phyloP scores from a whole-genome alignment of 805 yeast genomes.

The Yarrowia osloensis region DNA sequence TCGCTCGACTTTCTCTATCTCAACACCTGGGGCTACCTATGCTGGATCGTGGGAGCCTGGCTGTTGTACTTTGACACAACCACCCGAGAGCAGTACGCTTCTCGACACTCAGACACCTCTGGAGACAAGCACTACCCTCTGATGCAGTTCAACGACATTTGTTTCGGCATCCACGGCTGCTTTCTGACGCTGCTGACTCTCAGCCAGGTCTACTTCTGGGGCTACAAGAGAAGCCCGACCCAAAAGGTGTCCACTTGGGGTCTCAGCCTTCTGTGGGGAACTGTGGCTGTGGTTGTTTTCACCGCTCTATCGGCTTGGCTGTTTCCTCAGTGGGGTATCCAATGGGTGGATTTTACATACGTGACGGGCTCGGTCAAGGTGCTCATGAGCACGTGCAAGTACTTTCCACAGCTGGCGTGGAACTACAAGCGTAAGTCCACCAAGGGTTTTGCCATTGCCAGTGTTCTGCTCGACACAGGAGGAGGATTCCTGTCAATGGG shows the following conservation, averaged over 20 bases:
- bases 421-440: constrained; percentile 9
- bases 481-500: constrained; percentile 5
- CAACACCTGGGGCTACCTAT: constrained; percentile 43
- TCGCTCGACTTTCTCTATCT: constrained; percentile 43
- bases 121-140: constrained; percentile 42
- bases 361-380: neutral
- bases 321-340: neutral
- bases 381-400: constrained; percentile 6
- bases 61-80: constrained; percentile 41
- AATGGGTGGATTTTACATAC: neutral
- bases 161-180: constrained; percentile 47
- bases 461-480: neutral
- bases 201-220: neutral
- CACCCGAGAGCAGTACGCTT: constrained; percentile 44
- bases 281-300: neutral
- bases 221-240: neutral
- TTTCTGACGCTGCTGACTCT: constrained; percentile 1
- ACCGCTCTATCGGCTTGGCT: neutral
- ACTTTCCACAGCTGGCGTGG: constrained; percentile 4
- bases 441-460: neutral
- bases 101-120: constrained; percentile 34
- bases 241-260: constrained; percentile 4
- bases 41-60: constrained; percentile 41
- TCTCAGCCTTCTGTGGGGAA: neutral
- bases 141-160: constrained; percentile 48